A percentile compares a stretch with the other conserved stretches of the same genome.
Conservation (phyloP, 345 rosid species). For the Pelargonium nanum region DNA sequence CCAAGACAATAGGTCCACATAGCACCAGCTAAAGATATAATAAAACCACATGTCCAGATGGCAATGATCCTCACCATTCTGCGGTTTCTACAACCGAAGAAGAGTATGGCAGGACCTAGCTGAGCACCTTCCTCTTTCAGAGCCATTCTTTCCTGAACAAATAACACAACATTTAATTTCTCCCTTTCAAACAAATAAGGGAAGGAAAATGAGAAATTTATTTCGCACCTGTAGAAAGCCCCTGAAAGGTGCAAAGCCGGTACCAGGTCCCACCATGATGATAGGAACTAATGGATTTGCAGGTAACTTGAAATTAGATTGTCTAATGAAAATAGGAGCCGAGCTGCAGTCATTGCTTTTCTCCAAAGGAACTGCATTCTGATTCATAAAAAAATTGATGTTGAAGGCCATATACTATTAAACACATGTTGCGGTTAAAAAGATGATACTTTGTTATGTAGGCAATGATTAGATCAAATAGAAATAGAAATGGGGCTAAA, state of each 20-base stretch:
- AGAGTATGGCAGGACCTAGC: slow-evolving; percentile 66
- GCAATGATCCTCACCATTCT: slow-evolving; percentile 37
- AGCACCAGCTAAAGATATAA: neutral
- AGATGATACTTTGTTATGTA: too few relatives aligned
- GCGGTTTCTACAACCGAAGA: slow-evolving; percentile 96
- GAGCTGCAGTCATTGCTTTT: slow-evolving; percentile 60
- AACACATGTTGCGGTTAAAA: neutral
- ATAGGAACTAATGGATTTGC: slow-evolving; percentile 61
- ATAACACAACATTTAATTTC: neutral
- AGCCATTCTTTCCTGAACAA: slow-evolving; percentile 66
- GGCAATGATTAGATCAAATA: too few relatives aligned
- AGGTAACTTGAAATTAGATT: slow-evolving; percentile 91
- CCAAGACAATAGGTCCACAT: neutral
- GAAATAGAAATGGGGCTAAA: neutral
- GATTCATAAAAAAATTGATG: neutral
- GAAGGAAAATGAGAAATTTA: neutral
- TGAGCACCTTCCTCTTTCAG: slow-evolving; percentile 64
- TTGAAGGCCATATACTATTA: neutral
- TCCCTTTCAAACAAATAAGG: neutral
- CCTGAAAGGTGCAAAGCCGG: slow-evolving; percentile 97
- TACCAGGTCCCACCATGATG: slow-evolving; percentile 94
- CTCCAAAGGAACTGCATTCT: slow-evolving; percentile 68
- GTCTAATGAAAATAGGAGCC: slow-evolving; percentile 84
- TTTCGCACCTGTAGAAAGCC: slow-evolving; percentile 75
- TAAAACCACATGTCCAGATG: neutral